Evolutionary conservation across 73 alveolate genomes (phyloP).

Genomic region (Paramecium sonneborni): DNA sequence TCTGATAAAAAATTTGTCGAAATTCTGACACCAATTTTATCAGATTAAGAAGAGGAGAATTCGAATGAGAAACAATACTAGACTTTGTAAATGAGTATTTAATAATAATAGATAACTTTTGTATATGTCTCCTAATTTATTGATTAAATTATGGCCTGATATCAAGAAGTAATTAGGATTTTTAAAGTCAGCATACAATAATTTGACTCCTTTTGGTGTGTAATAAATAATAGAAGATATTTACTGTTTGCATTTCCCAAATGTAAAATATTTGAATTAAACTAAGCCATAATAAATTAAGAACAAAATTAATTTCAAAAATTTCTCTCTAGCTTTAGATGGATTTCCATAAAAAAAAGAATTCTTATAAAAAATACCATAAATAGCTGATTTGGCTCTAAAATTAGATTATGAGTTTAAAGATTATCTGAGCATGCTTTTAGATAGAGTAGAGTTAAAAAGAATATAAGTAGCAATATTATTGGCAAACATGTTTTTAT

Average conservation of each 20-base stretch:
- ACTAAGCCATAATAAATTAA: neutral
- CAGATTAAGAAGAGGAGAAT: neutral
- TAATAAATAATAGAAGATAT: neutral
- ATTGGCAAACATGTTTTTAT: slow-evolving; percentile 59
- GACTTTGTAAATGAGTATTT: neutral
- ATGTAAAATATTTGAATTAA: neutral
- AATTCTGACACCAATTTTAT: neutral
- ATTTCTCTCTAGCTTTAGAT: neutral
- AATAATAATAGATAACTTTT: neutral
- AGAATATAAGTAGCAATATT: slow-evolving; percentile 26
- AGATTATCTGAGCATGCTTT: neutral
- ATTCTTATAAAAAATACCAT: neutral
- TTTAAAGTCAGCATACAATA: neutral
- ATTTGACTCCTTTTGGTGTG: neutral
- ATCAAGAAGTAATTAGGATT: neutral
- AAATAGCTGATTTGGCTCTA: neutral
- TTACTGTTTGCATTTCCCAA: neutral
- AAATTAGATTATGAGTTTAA: neutral
- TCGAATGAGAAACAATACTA: neutral
- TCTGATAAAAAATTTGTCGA: neutral
- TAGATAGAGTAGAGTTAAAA: neutral
- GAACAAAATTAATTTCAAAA: neutral
- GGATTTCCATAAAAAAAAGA: neutral
- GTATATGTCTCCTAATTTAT: slow-evolving; percentile 18
- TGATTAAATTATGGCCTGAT: neutral